Base-by-base conservation (phyloP, 441 rosid species). In the Hypseocharis bilobata region DNA sequence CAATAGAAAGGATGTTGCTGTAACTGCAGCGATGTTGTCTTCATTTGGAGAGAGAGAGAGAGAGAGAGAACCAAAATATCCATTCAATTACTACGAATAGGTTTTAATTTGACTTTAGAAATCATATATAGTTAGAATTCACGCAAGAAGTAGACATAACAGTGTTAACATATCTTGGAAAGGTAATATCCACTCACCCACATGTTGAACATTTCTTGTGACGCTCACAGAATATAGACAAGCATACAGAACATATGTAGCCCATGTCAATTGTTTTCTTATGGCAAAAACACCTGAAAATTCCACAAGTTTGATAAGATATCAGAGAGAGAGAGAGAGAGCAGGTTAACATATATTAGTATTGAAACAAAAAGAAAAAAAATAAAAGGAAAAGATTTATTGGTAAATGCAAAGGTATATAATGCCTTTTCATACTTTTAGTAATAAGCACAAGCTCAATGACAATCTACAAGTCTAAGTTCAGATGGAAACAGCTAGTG, bases 191-290 rank as follows among this genome's bases (percentile, higher is more conserved):
- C 61, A 64, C 88, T 79, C 75, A 88, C 97, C 98, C 97, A 29
- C 98, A 93, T 25, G 96, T 91, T 2, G 88, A 85, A 68, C 96
- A 92, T 81, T 88, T 88, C 78, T 87, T 83, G 75, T 90, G 98
- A 73, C 86, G 96, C 85, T 82, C 82, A 75, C 98, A 90, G 81
- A 83, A 92, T 47, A 92, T 92, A 69, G 98, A 90, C 74, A 93
- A 79, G 72, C 99, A 91, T 30, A 93, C 99, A 40, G 97, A 93
- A 69, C 99, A 93, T 60, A 91, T 83, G 74, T 86, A 88, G 56
- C 99, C 96, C 97, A 85, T 85, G 80, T 93, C 99, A 42, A 93
- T 91, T 1, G 99, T 87, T 71, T 81, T 87, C 77, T 93, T 93
- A 62, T 93, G 97, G 86, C 97, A 93, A 78, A 93, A 93, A 69